Conservation (phyloP, 2,329 filamentous ascomycete genomes). For the Knufia fluminis region DNA sequence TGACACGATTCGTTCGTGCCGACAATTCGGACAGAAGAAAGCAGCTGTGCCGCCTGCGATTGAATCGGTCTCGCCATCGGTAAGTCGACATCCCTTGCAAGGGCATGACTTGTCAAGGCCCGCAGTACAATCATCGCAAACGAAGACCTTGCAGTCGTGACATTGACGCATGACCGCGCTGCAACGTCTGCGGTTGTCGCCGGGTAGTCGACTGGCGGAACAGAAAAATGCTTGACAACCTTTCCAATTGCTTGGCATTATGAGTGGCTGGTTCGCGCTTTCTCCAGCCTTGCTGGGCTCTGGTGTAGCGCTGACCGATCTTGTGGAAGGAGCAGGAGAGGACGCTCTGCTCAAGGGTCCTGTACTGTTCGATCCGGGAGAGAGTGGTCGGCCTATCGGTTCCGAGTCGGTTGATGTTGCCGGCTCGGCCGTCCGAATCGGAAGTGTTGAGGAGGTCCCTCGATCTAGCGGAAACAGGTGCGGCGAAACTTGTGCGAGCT, state of each 20-base stretch:
- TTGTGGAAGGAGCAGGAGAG: conserved; percentile 30
- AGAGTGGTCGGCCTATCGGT: conserved; percentile 18
- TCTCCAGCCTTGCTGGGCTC: conserved; percentile 31
- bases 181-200: conserved; percentile 39
- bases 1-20: conserved; percentile 19
- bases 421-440: conserved; percentile 9
- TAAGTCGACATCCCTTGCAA: conserved; percentile 19
- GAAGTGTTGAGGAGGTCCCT: conserved; percentile 7
- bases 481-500: conserved; percentile 1
- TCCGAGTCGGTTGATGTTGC: conserved; percentile 17
- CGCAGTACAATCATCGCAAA: conserved; percentile 37
- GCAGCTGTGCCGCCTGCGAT: conserved; percentile 8
- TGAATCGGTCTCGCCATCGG: conserved; percentile 9
- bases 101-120: conserved; percentile 19
- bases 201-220: conserved; percentile 33
- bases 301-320: conserved; percentile 33
- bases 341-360: conserved; percentile 32
- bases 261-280: conserved; percentile 5
- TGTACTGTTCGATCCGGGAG: conserved; percentile 25
- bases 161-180: conserved; percentile 37
- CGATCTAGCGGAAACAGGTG: neutral
- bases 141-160: conserved; percentile 36
- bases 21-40: conserved; percentile 24
- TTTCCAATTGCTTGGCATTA: conserved; percentile 31
- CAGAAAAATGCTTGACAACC: conserved; percentile 43